A percentile compares a stretch with the other conserved stretches of the same genome.
These are phyloP conservation scores for Termitomyces sp. DNA, from an alignment of 1,284 basidiomycete genomes.

Conservation along the genomic window DNA sequence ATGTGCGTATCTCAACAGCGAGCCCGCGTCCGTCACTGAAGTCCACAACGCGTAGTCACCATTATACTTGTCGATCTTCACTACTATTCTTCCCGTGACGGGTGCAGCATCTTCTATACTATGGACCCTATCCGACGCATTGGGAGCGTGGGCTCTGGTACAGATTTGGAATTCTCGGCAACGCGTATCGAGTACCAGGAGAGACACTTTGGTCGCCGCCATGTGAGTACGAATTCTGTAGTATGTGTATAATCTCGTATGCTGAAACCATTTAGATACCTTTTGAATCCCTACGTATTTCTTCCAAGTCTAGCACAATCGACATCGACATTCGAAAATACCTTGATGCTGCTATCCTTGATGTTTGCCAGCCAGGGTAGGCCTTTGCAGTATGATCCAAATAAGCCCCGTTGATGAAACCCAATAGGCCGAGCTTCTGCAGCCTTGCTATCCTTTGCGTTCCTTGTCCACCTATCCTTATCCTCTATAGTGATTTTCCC, in stretches of 20 bases:
- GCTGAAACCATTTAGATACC: conserved; percentile 48
- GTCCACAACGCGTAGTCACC: conserved; percentile 57
- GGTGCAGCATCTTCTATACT: conserved; percentile 46
- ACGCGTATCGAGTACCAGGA: conserved; percentile 37
- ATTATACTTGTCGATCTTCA: conserved; percentile 73
- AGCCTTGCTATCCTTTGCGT: conserved; percentile 61
- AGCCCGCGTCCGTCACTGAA: conserved; percentile 13
- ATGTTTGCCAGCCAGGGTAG: conserved; percentile 69
- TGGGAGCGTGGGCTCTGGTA: conserved; percentile 64
- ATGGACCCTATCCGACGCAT: conserved; percentile 69
- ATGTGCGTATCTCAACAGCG: conserved; percentile 49
- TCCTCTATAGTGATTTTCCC: conserved; percentile 68
- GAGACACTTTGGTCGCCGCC: conserved; percentile 56
- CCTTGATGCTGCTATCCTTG: conserved; percentile 62
- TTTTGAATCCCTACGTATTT: conserved; percentile 86
- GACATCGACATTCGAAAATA: conserved; percentile 76
- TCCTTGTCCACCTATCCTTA: conserved; percentile 67
- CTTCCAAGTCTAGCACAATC: conserved; percentile 77
- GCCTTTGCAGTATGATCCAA: conserved; percentile 6
- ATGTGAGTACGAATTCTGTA: conserved; percentile 42
- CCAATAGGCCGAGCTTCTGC: conserved; percentile 47
- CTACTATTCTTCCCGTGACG: conserved; percentile 57
- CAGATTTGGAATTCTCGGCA: conserved; percentile 63
- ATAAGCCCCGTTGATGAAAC: neutral
- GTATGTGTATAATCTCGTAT: neutral